Evolutionary conservation across 495 filamentous ascomycete genomes (phyloP), one percentile per base, ranked within the genome.

Genomic region (Trichoderma erinaceum): DNA sequence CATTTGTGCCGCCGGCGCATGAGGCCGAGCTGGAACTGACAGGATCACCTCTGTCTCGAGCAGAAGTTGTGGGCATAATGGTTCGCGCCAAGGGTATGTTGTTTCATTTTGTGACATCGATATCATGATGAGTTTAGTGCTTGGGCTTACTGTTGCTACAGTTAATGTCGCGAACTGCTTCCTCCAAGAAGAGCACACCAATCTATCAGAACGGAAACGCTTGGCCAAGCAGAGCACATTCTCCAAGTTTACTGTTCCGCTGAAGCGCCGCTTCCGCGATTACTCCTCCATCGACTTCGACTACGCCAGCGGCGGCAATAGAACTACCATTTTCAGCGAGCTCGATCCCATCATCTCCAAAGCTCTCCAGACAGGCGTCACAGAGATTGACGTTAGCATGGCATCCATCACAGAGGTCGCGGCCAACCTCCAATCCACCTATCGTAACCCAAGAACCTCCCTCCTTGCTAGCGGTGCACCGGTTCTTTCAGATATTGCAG

Each of bases 1-100:
- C 56, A 25, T 61, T 29, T 32, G 56, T 35, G 25, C 56, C 56
- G 11, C 11, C 56, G 13, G 56, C 23, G 12, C 23, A 61, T 6
- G 56, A 61, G 12, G 56, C 23, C 7, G 23, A 29, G 56, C n/a
- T 61, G 56, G 25, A 61, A 23, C 56, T 61, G 56, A 11, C 1
- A 11, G 56, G 56, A 61, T 23, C 27, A 25, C 56, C 56, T 27
- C 56, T 32, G 3, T 61, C 56, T 12, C 27, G 56, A 61, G 56
- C 56, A 32, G 56, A 61, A 23, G 29, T 61, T 2, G 56, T 25
- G 3, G 11, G 25, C 56, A 16, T 13, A 29, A 61, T 61, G 12
- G 27, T 61, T 11, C 56, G 56, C 25, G 56, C 56, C 56, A 61
- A 61, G 56, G 56, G 56, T 61, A 32, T 61, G 56, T 61, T 61